Evolutionary conservation across 2,329 filamentous ascomycete genomes (phyloP).

Genomic region (Aspergillus ibericus): DNA sequence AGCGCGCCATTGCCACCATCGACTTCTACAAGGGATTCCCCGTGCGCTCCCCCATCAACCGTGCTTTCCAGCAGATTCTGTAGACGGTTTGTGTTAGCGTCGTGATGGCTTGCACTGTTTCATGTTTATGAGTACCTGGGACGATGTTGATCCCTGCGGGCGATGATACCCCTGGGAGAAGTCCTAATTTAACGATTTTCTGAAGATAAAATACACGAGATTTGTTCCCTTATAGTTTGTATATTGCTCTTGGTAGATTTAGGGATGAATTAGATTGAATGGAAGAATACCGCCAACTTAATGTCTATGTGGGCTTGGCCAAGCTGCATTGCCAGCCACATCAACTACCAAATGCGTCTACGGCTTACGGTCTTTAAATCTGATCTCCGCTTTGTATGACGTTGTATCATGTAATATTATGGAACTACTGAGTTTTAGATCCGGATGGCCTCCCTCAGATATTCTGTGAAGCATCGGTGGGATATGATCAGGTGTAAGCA

Average conservation of each 20-base stretch:
- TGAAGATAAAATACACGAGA: conserved; percentile 13
- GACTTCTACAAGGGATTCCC: conserved; percentile 98
- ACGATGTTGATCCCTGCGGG: conserved; percentile 20
- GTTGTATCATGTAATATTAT: background rate
- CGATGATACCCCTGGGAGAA: conserved; percentile 9
- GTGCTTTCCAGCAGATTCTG: conserved; percentile 95
- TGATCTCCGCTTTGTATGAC: background rate
- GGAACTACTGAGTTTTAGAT: background rate
- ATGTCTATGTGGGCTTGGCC: background rate
- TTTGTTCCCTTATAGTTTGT: background rate
- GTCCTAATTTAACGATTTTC: conserved; percentile 23
- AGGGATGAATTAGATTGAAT: conserved; percentile 6
- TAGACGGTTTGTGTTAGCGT: conserved; percentile 51
- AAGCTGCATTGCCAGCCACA: background rate
- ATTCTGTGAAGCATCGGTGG: background rate
- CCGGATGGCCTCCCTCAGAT: background rate
- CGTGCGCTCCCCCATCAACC: conserved; percentile 92
- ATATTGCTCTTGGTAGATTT: conserved; percentile 17
- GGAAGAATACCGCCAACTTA: background rate
- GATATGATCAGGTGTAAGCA: background rate
- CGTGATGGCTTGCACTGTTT: conserved; percentile 23
- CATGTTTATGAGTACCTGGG: conserved; percentile 28
- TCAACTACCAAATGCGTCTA: background rate
- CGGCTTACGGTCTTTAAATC: conserved; percentile 3
- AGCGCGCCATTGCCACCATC: conserved; percentile 87